Percentiles rank a stretch among this genome's conserved stretches.
These are phyloP conservation scores for Dendrobium nobile DNA, from an alignment of 106 monocot genomes.

Conservation along the genomic window DNA sequence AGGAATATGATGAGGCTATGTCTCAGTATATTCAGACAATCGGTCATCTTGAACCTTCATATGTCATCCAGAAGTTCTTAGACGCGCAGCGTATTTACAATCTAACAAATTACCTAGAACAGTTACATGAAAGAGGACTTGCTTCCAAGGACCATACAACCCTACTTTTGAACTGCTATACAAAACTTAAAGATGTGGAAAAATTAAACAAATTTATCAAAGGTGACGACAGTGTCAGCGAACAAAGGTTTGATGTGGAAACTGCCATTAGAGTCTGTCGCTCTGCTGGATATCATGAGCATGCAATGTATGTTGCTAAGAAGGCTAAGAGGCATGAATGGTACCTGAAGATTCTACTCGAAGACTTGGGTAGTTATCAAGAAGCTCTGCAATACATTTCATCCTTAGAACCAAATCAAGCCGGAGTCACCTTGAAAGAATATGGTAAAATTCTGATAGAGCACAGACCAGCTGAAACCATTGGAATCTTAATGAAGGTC, in stretches of 20 bases:
- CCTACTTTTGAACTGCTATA: slow-evolving; percentile 93
- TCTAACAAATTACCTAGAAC: slow-evolving; percentile 89
- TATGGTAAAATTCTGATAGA: slow-evolving; percentile 96
- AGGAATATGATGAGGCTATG: slow-evolving; percentile 97
- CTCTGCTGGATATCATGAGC: slow-evolving; percentile 93
- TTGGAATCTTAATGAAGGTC: slow-evolving; percentile 69
- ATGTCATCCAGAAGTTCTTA: slow-evolving; percentile 98
- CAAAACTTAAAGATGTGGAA: slow-evolving; percentile 95
- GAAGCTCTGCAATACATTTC: slow-evolving; percentile 85
- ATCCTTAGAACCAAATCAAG: slow-evolving; percentile 78
- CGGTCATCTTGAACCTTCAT: slow-evolving; percentile 94
- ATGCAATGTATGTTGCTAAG: slow-evolving; percentile 95
- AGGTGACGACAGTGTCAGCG: slow-evolving; percentile 70
- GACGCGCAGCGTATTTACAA: slow-evolving; percentile 94
- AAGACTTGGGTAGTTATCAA: slow-evolving; percentile 85
- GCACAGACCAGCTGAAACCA: slow-evolving; percentile 64
- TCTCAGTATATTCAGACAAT: slow-evolving; percentile 89
- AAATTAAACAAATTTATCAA: slow-evolving; percentile 94
- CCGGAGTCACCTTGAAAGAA: slow-evolving; percentile 78
- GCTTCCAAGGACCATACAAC: slow-evolving; percentile 97
- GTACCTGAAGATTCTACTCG: slow-evolving; percentile 92
- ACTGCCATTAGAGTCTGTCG: slow-evolving; percentile 97
- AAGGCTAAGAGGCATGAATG: slow-evolving; percentile 89
- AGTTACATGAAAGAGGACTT: slow-evolving; percentile 78
- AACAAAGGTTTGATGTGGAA: slow-evolving; percentile 95